Conservation (phyloP, 2,329 filamentous ascomycete genomes). For the Colletotrichum theobromicola region DNA sequence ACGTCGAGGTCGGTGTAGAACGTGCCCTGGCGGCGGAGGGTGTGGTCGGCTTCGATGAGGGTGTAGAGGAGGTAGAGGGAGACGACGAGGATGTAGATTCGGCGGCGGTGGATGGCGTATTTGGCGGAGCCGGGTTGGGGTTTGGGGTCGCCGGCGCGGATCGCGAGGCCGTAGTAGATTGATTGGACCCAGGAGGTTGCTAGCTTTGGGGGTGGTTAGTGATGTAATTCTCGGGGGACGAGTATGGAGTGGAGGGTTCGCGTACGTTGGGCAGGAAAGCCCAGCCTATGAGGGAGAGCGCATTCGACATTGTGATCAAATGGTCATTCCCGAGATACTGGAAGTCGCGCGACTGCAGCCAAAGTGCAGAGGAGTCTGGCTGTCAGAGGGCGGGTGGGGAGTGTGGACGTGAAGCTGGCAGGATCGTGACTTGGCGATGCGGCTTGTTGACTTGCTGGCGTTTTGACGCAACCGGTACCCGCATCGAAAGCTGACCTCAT, state of each 20-base stretch:
- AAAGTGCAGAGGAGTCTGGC: not conserved
- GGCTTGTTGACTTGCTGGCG: not conserved
- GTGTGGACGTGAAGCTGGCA: not conserved
- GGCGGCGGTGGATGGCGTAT: slow-evolving; percentile 75
- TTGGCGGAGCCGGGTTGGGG: slow-evolving; percentile 73
- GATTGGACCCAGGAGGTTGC: slow-evolving; percentile 79
- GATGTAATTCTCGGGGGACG: not conserved
- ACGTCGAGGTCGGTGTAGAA: slow-evolving; percentile 83
- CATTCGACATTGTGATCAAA: slow-evolving; percentile 40
- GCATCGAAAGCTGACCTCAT: slow-evolving; percentile 7
- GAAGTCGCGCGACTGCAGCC: not conserved
- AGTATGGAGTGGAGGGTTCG: not conserved
- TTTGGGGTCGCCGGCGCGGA: slow-evolving; percentile 86
- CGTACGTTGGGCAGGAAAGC: slow-evolving; percentile 60
- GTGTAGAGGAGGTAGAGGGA: slow-evolving; percentile 87
- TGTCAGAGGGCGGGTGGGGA: not conserved
- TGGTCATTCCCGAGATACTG: not conserved
- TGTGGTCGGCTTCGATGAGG: slow-evolving; percentile 88
- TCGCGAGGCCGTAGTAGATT: slow-evolving; percentile 85
- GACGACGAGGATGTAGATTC: slow-evolving; percentile 85
- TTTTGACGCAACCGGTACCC: not conserved
- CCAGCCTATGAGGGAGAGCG: slow-evolving; percentile 62
- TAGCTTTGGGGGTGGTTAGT: slow-evolving; percentile 56
- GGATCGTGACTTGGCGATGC: not conserved
- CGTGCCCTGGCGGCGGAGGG: slow-evolving; percentile 72